Base-by-base conservation (phyloP, 305 asterid genomes). In the Fraxinus ornus region DNA sequence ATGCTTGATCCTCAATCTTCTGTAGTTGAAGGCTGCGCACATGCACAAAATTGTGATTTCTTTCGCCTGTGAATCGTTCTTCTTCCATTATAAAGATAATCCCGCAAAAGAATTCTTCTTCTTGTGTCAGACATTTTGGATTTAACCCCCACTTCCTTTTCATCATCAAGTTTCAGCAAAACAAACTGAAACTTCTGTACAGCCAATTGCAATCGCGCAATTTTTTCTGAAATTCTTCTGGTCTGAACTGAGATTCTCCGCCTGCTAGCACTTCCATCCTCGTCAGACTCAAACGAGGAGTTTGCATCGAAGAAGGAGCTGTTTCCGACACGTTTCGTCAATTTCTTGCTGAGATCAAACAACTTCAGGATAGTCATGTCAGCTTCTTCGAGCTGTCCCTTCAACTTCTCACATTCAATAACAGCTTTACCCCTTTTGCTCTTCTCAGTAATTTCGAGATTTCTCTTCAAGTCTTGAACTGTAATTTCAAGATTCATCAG, bases 141-240 rank as follows among this genome's bases (percentile, higher is more conserved):
- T 81, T 76, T 88, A 30, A 70, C 37, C 41, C 37, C 76, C n/a
- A 90, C 94, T 68, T 90, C 90, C 44, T 37, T 88, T 35, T 84
- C 94, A 70, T 17, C 76, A 17, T 93, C 97, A 57, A 91, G 89
- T 80, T 94, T 92, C 88, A 95, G 85, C 86, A 95, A 77, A 44
- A 92, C 89, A 77, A 93, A 95, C 89, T 93, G 98, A 41, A 95
- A 35, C 91, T 91, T 97, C 88, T 97, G 97, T 71, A 97, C 91
- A 81, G 92, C 98, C 92, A 93, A 39, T 90, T 95, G 98, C 90
- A 97, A 47, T 82, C 98, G 89, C 35, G 95, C 98, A 3, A 97
- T 92, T 84, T 91, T 94, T 78, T 95, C 99, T 1, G 99, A 93
- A 88, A 93, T 86, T 37, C 92, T 87, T 22, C 94, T 86, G 1